These are phyloP conservation scores for Fusarium verrucosum DNA, from an alignment of 2,329 filamentous ascomycete species.

Conservation along the genomic window DNA sequence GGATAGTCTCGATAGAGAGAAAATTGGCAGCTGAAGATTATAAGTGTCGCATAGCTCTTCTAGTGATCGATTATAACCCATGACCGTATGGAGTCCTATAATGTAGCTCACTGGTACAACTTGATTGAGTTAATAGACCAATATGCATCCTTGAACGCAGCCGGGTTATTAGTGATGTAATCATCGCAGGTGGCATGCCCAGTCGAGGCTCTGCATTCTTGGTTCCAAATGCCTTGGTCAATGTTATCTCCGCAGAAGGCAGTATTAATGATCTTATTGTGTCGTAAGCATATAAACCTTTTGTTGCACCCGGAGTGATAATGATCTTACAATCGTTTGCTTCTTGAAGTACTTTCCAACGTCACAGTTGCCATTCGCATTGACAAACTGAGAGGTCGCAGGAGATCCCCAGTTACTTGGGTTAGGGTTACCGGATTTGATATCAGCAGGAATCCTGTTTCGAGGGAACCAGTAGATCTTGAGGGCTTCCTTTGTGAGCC, in stretches of 20 bases:
- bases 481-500: constrained; percentile 10
- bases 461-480: constrained; percentile 26
- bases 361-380: constrained; percentile 23
- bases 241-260: constrained; percentile 17
- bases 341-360: constrained; percentile 26
- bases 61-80: too few species aligned
- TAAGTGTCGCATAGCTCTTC: too few species aligned
- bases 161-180: constrained; percentile 13
- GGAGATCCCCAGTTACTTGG: constrained; percentile 13
- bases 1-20: too few species aligned
- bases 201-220: constrained; percentile 16
- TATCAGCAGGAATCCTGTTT: constrained; percentile 8
- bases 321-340: constrained; percentile 18
- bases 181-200: constrained; percentile 10
- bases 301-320: too few species aligned
- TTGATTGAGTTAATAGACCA: constrained; percentile 16
- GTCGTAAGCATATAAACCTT: too few species aligned
- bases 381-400: constrained; percentile 16
- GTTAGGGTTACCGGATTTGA: constrained; percentile 11
- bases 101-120: constrained; percentile 12
- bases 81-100: too few species aligned
- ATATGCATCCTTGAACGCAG: constrained; percentile 10
- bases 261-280: constrained; percentile 15
- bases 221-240: constrained; percentile 8
- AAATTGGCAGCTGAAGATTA: too few species aligned